Base-by-base conservation (phyloP, 2,329 filamentous ascomycete genomes). In the Pestalotiopsis sp. region DNA sequence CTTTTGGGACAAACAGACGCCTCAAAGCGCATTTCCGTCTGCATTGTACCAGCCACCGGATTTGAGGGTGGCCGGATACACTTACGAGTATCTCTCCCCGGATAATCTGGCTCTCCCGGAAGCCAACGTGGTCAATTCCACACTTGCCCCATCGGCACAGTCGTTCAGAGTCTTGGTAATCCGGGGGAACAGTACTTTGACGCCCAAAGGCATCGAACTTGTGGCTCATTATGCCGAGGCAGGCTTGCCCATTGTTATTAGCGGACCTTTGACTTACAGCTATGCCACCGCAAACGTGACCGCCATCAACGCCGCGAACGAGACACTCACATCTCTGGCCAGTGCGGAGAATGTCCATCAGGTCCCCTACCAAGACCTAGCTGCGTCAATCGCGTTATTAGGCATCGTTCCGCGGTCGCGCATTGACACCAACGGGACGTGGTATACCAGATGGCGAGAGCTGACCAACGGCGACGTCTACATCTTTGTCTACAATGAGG, bases 401-500 rank as follows among this genome's bases (percentile, higher is more conserved):
- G 60, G 60, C 2, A 63, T 63, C 9, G 38, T 23, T 13, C 60
- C 60, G 2, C 2, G 60, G 11, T 38, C 60, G 14, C 27, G 7
- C 11, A 23, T 63, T 20, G n/a, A 38, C 13, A 4, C 60, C 13
- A 63, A 63, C 23, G 60, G 60, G 27, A 63, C 60, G 5, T 63
- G 31, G 60, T 63, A 63, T 41, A 63, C 60, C 2, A 39, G 60
- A 41, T 63, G 60, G 60, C 27, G 38, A 13, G 60, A 63, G 60
- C 13, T 63, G 12, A 3, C 27, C 31, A 63, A 41, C n/a, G 60
- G 60, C 13, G 60, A 63, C 13, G n/a, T 63, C 31, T 63, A 63
- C n/a, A 17, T 63, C 3, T 63, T 63, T 5, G 14, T 63, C 36
- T 63, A 41, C 31, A 63, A 63, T 11, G 60, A 63, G 6, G 60